A percentile compares a stretch with the other conserved stretches of the same genome.
Evolutionary conservation across 2,329 filamentous ascomycete genomes (phyloP).

Genomic region (Penicillium sp.): DNA sequence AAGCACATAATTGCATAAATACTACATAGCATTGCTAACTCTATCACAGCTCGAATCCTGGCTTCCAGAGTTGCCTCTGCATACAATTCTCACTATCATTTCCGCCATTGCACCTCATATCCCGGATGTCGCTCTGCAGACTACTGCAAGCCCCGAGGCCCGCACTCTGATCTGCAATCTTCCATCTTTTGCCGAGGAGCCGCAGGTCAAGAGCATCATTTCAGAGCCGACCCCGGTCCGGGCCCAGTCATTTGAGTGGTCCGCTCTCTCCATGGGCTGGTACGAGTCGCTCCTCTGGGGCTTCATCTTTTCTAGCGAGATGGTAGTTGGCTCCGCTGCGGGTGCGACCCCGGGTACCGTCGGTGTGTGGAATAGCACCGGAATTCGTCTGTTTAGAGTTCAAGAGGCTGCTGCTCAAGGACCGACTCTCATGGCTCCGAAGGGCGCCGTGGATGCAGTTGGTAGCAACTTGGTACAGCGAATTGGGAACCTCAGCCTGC

Average conservation of each 20-base stretch:
- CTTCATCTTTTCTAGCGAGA: slow-evolving; percentile 86
- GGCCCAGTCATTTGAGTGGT: slow-evolving; percentile 94
- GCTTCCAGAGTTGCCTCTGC: slow-evolving; percentile 87
- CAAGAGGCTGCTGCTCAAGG: slow-evolving; percentile 80
- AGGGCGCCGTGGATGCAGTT: slow-evolving; percentile 89
- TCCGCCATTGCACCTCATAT: slow-evolving; percentile 56
- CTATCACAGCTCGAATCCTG: slow-evolving; percentile 74
- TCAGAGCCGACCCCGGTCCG: slow-evolving; percentile 69
- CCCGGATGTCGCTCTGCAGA: slow-evolving; percentile 50
- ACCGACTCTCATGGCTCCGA: slow-evolving; percentile 78
- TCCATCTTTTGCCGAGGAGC: slow-evolving; percentile 46
- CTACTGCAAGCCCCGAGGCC: slow-evolving; percentile 40
- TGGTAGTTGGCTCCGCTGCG: slow-evolving; percentile 59
- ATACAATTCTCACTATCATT: slow-evolving; percentile 79
- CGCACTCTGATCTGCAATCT: slow-evolving; percentile 46
- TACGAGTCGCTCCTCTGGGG: slow-evolving; percentile 95
- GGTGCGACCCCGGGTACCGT: slow-evolving; percentile 73
- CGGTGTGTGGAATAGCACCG: slow-evolving; percentile 91
- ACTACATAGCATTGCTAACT: slow-evolving; percentile 13
- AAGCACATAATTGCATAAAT: slow-evolving; percentile 24
- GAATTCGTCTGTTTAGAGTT: slow-evolving; percentile 84
- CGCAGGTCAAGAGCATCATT: slow-evolving; percentile 67
- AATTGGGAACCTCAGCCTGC: slow-evolving; percentile 77
- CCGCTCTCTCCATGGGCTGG: slow-evolving; percentile 85
- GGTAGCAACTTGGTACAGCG: slow-evolving; percentile 85